Base-by-base conservation (phyloP, 768 basidiomycete species). In the Phlebiopsis flavidoalba region DNA sequence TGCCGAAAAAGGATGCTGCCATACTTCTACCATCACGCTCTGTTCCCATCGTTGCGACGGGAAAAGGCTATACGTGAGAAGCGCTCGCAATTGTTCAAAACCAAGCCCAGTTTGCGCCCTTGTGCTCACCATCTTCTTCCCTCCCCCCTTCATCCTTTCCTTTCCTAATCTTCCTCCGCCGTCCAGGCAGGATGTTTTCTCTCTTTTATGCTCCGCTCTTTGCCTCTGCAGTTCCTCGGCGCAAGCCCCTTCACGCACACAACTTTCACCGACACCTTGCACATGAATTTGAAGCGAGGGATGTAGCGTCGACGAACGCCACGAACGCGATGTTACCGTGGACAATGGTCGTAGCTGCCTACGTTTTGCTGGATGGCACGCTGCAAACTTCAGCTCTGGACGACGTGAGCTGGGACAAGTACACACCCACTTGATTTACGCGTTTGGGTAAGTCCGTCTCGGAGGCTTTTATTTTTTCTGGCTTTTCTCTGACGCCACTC, bases 291-390 rank as follows among this genome's bases (percentile, higher is more conserved):
- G 12, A 51, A 8, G 54, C 53, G 8, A 19, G 43, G 26, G 49
- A 35, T 8, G 37, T 35, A 24, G 37, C n/a, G 37, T 35, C 56
- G 19, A 37, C 60, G 11, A 49, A n/a, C 48, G 22, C 50, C 8
- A 22, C 46, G 8, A 50, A 53, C 57, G 45, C 55, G 26, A 62
- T n/a, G n/a, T n/a, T n/a, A n/a, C 37, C 46, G 57, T 69, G 54
- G 65, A 66, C 47, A n/a, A 64, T 67, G 40, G 72, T 85, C 17
- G 77, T 82, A 3, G 72, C 81, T 35, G 79, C 79, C 1, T 87
- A 83, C 83, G n/a, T n/a, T 84, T 80, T 64, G 75, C 85, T 17
- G 78, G 76, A n/a, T 85, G 82, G 82, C 73, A 79, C 57, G 73
- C 72, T 6, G 57, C 63, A 24, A 64, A 74, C 53, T 74, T 79